Base-by-base conservation (phyloP, 2,329 filamentous ascomycete genomes). In the Rhinocladiella mackenziei region DNA sequence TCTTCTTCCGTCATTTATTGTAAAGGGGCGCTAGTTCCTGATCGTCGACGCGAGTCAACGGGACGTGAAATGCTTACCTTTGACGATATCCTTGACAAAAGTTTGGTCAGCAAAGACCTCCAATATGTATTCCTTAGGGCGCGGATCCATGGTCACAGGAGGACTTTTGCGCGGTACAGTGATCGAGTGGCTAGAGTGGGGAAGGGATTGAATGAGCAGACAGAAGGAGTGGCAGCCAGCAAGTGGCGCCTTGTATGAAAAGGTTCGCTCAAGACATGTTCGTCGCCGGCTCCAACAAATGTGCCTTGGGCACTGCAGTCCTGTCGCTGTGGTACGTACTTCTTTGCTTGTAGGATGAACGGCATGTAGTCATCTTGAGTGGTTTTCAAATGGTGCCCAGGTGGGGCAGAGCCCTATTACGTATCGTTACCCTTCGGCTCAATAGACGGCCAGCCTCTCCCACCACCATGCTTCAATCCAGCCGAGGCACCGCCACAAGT, bases 51-150 rank as follows among this genome's bases (percentile, higher is more conserved):
- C n/a, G n/a, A n/a, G n/a, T n/a, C n/a, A n/a, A n/a, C n/a, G n/a
- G n/a, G n/a, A n/a, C n/a, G n/a, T n/a, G n/a, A n/a, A n/a, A 15
- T 19, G 53, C 70, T 57, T 65, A 89, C 89, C 91, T 80, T 91
- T 89, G 52, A 97, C 83, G 43, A 97, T 84, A 63, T 97, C 91
- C 65, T 86, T 87, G 55, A 96, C 87, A 43, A 85, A 92, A 31
- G 80, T 79, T 39, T 88, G 86, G 68, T 97, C 92, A 47, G 89
- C 86, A 65, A 96, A 94, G 62, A 94, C 83, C 64, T 96, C 89
- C 63, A 98, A 79, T 56, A 86, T 87, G 71, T 94, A 95, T 68
- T 96, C 89, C 59, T 88, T 87, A 47, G 86, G 81, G 58, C 72
- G 72, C 62, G 66, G 69, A 30, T 53, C 54, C 54, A 56, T 56